These are phyloP conservation scores for Phytophthora pseudosyringae DNA, from an alignment of 352 stramenopile species.

Conservation along the genomic window DNA sequence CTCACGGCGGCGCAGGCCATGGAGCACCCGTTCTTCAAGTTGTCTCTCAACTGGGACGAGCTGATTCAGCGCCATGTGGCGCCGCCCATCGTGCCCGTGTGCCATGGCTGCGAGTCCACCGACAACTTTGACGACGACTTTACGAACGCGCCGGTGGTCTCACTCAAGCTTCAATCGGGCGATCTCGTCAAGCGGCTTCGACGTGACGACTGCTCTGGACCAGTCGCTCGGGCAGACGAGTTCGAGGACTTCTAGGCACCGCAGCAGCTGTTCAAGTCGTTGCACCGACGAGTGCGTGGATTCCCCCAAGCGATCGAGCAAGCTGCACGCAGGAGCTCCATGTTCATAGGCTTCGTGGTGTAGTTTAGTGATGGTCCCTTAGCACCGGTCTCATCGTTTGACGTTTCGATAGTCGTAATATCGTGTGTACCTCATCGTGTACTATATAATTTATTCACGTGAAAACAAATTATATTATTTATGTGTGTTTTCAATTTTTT, in stretches of 20 bases:
- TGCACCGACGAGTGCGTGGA: conserved; percentile 8
- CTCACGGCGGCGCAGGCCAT: conserved; percentile 73
- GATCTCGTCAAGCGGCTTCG: conserved; percentile 47
- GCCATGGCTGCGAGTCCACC: conserved; percentile 63
- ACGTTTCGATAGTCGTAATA: conserved; percentile 34
- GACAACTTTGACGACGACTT: conserved; percentile 90
- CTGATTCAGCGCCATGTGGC: conserved; percentile 65
- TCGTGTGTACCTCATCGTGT: conserved; percentile 27
- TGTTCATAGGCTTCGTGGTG: conserved; percentile 30
- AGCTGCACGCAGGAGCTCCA: neutral
- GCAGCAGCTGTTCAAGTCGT: conserved; percentile 16
- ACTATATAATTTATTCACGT: conserved; percentile 31
- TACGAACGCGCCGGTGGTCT: conserved; percentile 64
- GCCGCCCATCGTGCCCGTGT: conserved; percentile 72
- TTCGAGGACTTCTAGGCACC: conserved; percentile 42
- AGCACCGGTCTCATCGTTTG: conserved; percentile 5
- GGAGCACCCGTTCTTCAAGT: conserved; percentile 76
- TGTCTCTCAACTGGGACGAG: conserved; percentile 67
- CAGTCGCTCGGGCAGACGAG: conserved; percentile 30
- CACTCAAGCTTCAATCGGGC: conserved; percentile 41
- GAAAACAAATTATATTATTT: conserved; percentile 21
- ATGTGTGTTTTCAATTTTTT: conserved; percentile 1
- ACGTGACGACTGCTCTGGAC: conserved; percentile 34
- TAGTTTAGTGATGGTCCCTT: conserved; percentile 13
- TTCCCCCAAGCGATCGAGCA: neutral